phyloP scores from a whole-genome alignment of 106 monocot genomes.

The Hemerocallis citrina region DNA sequence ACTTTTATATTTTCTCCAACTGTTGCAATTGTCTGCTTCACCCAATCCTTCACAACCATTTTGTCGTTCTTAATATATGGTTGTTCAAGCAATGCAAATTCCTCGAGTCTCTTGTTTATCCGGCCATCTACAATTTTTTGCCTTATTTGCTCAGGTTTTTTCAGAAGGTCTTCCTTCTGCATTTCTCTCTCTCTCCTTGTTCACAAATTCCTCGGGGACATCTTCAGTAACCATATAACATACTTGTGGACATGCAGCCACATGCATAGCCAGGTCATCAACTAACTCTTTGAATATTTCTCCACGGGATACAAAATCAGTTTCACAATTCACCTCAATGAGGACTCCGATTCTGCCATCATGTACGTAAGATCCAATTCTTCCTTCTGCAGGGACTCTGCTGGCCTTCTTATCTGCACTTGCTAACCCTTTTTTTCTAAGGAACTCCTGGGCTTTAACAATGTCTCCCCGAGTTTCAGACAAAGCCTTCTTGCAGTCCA shows the following conservation, averaged over 20 bases:
- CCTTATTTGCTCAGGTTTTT: conserved; percentile 84
- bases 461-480: conserved; percentile 73
- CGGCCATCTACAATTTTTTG: conserved; percentile 93
- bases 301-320: conserved; percentile 89
- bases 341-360: conserved; percentile 89
- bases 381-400: conserved; percentile 84
- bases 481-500: conserved; percentile 98
- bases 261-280: conserved; percentile 95
- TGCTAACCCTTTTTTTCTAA: conserved; percentile 84
- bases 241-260: conserved; percentile 96
- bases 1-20: conserved; percentile 97
- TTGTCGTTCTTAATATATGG: conserved; percentile 96
- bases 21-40: conserved; percentile 90
- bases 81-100: conserved; percentile 84
- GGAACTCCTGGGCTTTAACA: conserved; percentile 76
- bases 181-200: conserved; percentile 85
- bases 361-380: conserved; percentile 90
- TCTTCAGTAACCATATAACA: conserved; percentile 63
- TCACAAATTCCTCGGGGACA: conserved; percentile 69
- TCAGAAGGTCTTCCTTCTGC: conserved; percentile 84
- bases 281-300: conserved; percentile 87
- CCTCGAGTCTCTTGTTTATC: conserved; percentile 78
- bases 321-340: conserved; percentile 93
- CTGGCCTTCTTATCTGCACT: conserved; percentile 91
- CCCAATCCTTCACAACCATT: conserved; percentile 59